Evolutionary conservation across 2,329 filamentous ascomycete genomes (phyloP).

Genomic region (Neoscytalidium dimidiatum): DNA sequence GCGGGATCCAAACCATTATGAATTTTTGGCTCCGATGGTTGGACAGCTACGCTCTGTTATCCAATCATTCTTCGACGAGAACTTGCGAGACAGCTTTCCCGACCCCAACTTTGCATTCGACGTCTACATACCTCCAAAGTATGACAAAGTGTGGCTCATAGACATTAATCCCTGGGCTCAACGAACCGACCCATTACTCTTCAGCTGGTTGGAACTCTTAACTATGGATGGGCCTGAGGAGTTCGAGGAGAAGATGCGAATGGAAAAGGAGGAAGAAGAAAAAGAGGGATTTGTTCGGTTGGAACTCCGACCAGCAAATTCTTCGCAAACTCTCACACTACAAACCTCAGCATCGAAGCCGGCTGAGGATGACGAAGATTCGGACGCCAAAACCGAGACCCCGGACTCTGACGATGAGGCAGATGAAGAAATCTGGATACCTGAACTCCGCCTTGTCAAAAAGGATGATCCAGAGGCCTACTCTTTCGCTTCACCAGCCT

Average conservation of each 20-base stretch:
- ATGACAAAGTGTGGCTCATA: conserved; percentile 79
- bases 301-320: background rate
- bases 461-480: conserved; percentile 87
- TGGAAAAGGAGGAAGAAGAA: background rate
- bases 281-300: background rate
- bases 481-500: conserved; percentile 81
- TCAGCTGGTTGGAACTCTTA: conserved; percentile 86
- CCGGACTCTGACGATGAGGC: conserved; percentile 42
- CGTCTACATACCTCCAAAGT: conserved; percentile 78
- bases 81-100: conserved; percentile 74
- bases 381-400: background rate
- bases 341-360: background rate
- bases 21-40: conserved; percentile 72
- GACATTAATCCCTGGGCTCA: conserved; percentile 96
- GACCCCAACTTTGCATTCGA: conserved; percentile 88
- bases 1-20: conserved; percentile 86
- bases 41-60: conserved; percentile 69
- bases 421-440: conserved; percentile 60
- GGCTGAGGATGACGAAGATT: background rate
- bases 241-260: conserved; percentile 25
- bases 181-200: conserved; percentile 84
- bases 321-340: background rate
- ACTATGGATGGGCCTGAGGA: conserved; percentile 65
- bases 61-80: conserved; percentile 73
- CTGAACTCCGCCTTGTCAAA: conserved; percentile 80